These are phyloP conservation scores for Suhomyces prunicola DNA, from an alignment of 805 yeast genomes.

Conservation along the genomic window DNA sequence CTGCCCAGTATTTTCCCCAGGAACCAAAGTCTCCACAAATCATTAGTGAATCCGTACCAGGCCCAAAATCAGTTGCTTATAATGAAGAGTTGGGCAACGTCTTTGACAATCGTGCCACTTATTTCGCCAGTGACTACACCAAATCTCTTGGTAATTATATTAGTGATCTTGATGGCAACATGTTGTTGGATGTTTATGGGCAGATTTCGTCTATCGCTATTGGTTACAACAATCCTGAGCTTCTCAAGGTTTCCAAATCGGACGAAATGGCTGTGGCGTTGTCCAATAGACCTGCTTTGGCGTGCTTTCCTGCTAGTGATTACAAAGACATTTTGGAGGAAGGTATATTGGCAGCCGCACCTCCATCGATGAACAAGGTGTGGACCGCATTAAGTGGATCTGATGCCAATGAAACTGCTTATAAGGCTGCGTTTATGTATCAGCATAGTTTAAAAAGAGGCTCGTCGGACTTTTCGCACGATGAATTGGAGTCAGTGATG, in stretches of 20 bases:
- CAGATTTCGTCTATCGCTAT: constrained; percentile 44
- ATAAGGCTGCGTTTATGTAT: constrained; percentile 68
- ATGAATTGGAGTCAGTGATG: constrained; percentile 49
- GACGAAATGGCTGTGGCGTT: constrained; percentile 42
- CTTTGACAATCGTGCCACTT: constrained; percentile 42
- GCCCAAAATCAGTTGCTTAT: constrained; percentile 30
- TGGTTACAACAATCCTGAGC: constrained; percentile 43
- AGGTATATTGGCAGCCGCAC: constrained; percentile 60
- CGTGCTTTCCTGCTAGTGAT: constrained; percentile 34
- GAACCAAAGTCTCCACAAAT: constrained; percentile 35
- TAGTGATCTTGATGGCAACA: constrained; percentile 42
- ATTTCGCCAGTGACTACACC: constrained; percentile 39
- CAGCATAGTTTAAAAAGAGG: constrained; percentile 56
- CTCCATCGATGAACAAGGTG: constrained; percentile 55
- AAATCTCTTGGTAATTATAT: constrained; percentile 40
- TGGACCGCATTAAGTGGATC: constrained; percentile 70
- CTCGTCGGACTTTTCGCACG: constrained; percentile 39
- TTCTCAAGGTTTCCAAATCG: constrained; percentile 35
- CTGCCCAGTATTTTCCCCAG: constrained; percentile 31
- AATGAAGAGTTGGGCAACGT: constrained; percentile 35
- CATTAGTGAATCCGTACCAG: constrained; percentile 32
- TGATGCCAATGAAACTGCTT: constrained; percentile 68
- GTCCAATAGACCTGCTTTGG: constrained; percentile 44
- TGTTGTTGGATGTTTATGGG: constrained; percentile 38
- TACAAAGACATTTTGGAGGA: constrained; percentile 47